Evolutionary conservation across 2,329 filamentous ascomycete species (phyloP).

Genomic region (Trichophaea hybrida): DNA sequence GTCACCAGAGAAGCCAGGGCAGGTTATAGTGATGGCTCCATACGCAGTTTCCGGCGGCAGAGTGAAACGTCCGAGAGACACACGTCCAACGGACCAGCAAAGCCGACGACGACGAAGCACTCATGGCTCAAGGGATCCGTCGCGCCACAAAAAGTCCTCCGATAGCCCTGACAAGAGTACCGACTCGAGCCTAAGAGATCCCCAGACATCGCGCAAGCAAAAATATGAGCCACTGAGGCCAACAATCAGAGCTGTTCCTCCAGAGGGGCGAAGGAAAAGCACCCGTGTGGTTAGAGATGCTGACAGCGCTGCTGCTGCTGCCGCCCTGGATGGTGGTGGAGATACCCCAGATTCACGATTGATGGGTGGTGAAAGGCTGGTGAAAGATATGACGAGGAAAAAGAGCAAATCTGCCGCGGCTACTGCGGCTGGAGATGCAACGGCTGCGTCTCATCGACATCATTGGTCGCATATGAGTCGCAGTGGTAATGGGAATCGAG

Average conservation of each 20-base stretch:
- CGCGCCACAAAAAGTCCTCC: conserved; percentile 15
- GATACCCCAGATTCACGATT: conserved; percentile 2
- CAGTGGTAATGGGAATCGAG: neutral
- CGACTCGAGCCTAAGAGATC: neutral
- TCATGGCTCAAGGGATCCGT: conserved; percentile 15
- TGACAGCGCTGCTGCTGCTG: conserved; percentile 16
- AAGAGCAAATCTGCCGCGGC: neutral
- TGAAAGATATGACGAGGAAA: neutral
- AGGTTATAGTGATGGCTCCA: neutral
- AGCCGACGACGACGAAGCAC: neutral
- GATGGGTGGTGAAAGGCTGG: neutral
- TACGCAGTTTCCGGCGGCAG: neutral
- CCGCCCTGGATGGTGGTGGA: conserved; percentile 12
- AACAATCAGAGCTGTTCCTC: neutral
- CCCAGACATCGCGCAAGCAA: neutral
- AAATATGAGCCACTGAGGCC: neutral
- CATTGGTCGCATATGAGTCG: neutral
- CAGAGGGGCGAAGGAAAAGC: neutral
- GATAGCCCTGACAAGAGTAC: neutral
- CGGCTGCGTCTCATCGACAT: neutral
- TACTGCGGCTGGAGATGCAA: neutral
- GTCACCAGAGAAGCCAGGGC: no score
- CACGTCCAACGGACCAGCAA: neutral
- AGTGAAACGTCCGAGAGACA: neutral
- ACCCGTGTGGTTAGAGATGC: neutral